Evolutionary conservation across 345 rosid genomes (phyloP), one percentile per base, ranked within the genome.

Genomic region (Aurinia saxatilis): DNA sequence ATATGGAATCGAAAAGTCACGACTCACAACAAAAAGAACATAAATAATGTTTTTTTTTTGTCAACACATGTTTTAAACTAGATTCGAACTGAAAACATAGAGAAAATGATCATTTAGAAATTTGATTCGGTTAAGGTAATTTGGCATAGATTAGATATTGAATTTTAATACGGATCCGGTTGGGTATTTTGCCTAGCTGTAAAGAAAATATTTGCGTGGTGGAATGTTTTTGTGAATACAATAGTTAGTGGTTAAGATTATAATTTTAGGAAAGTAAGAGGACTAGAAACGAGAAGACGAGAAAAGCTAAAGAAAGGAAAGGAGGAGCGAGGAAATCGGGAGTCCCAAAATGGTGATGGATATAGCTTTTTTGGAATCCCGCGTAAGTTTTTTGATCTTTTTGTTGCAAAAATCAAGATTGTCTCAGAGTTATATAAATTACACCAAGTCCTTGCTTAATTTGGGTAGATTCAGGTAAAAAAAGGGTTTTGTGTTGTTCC

Each of bases 261-360:
- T 6, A 47, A 66, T 35, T 0, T 0, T 4, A n/a, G 10, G 6
- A 27, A 47, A 38, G 17, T 49, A 0, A 2, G 55, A 25, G 65
- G 50, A 57, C 50, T 14, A 10, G 23, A 51, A 37, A 15, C 5
- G 30, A 16, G 10, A n/a, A 66, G 36, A 5, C 0, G 15, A 23
- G 17, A 49, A 38, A 38, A 35, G 6, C 68, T 62, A 69, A 60
- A 60, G 52, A 63, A 30, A 70, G 68, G 2, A 70, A 63, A 40
- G 69, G 74, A 63, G 53, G 38, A 62, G 59, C 74, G 74, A 63
- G 47, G 74, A 48, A 63, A 47, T 48, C 64, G 74, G 68, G 3
- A 2, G 8, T 18, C 52, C 74, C 31, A 31, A 60, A 60, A 45
- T 18, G 41, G 23, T 44, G 23, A 52, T 45, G 47, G 35, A 68